Evolutionary conservation across 1,284 basidiomycete genomes (phyloP).

Genomic region (Leccinum variabile): DNA sequence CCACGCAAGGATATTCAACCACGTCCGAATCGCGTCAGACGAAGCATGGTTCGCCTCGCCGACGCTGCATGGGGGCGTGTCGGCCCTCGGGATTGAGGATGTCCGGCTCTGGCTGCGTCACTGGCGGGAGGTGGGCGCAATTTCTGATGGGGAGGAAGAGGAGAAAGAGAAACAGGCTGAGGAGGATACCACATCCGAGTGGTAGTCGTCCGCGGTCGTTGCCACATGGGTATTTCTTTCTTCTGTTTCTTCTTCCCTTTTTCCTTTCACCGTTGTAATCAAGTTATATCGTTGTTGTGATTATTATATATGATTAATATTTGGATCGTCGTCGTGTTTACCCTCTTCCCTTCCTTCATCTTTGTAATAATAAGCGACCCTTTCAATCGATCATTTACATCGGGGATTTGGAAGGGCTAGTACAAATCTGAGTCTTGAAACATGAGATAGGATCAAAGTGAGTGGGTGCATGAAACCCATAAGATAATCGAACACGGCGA

Average conservation of each 20-base stretch:
- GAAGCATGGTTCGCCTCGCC: slow-evolving; percentile 5
- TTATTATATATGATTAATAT: too few species aligned
- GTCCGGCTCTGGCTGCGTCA: slow-evolving; percentile 16
- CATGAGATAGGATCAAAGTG: too few species aligned
- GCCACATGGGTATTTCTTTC: not conserved
- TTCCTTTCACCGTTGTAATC: not conserved
- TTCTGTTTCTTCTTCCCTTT: not conserved
- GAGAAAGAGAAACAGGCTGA: not conserved
- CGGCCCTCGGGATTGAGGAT: slow-evolving; percentile 5
- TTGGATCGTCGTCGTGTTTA: too few species aligned
- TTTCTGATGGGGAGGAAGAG: slow-evolving; percentile 1
- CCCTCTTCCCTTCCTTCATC: too few species aligned
- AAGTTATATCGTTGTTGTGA: not conserved
- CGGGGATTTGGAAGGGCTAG: too few species aligned
- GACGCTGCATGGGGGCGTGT: slow-evolving; percentile 1
- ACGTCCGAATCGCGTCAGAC: not conserved
- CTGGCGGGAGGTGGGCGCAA: slow-evolving; percentile 14
- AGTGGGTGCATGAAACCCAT: too few species aligned
- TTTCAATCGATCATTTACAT: too few species aligned
- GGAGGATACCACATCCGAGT: not conserved
- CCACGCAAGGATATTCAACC: slow-evolving; percentile 7
- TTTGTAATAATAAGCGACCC: too few species aligned
- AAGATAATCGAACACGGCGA: too few species aligned
- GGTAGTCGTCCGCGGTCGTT: not conserved
- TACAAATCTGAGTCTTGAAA: too few species aligned